phyloP scores from a whole-genome alignment of 257 asterid species.

The Cordia subcordata region DNA sequence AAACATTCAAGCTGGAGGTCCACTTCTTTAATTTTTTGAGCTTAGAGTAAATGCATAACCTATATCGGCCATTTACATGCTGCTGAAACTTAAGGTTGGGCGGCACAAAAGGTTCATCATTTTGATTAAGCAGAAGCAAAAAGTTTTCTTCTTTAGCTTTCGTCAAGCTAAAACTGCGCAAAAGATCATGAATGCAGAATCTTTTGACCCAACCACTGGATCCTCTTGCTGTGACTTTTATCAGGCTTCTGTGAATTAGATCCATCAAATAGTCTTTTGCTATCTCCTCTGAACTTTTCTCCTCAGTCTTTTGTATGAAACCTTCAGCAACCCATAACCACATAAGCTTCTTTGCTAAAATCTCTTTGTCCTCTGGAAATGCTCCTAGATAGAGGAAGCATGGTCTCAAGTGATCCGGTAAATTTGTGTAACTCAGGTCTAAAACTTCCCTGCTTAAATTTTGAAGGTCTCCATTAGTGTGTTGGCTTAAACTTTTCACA shows the following conservation, averaged over 20 bases:
- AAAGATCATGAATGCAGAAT: neutral
- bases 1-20: neutral
- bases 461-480: neutral
- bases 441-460: neutral
- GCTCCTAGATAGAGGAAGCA: neutral
- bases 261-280: neutral
- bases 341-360: neutral
- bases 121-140: neutral
- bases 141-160: neutral
- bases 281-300: too few species aligned
- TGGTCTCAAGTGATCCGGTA: neutral
- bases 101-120: too few species aligned
- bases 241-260: neutral
- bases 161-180: neutral
- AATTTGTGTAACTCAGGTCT: neutral
- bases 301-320: neutral
- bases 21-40: neutral
- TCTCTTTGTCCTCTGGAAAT: neutral
- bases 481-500: neutral
- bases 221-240: neutral
- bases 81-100: too few species aligned
- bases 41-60: neutral
- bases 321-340: neutral
- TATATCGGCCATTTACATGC: neutral
- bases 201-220: neutral